Base-by-base conservation (phyloP, 139 green algal species). In the Coelastrella sp. region DNA sequence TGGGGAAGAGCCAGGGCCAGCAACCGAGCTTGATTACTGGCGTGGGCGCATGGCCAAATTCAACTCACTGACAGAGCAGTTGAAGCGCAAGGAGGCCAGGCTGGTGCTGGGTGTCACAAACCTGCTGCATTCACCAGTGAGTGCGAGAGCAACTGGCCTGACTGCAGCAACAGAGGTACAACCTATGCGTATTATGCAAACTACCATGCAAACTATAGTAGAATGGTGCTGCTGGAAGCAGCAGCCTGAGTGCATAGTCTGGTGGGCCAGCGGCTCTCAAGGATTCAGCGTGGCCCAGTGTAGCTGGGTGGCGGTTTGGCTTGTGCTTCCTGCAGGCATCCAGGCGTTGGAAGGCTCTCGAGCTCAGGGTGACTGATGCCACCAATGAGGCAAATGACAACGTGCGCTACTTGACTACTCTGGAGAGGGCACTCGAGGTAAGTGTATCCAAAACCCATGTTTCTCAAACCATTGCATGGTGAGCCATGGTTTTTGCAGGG, bases 341-440 rank as follows among this genome's bases (percentile, higher is more conserved):
- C 81, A 94, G 93, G 81, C 94, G 93, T n/a, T 99, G 97, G 97
- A 96, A 96, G 82, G 93, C 92, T n/a, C 91, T 98, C 16, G 96
- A 98, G 77, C 47, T 94, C 88, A 88, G 93, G 90, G 90, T 98
- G 64, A 97, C 96, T 16, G 97, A 99, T 85, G 97, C 95, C 1
- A 95, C 95, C 32, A 97, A 98, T n/a, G 97, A 99, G 93, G 95
- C 96, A 47, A 97, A 97, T 93, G 97, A 99, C 91, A 99, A 98
- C 57, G 95, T 99, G 68, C 98, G 98, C 93, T 99, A 98, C 94
- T 94, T 99, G 64, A 91, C 92, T 54, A 98, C 96, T 5, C 92
- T 99, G 91, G 96, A 98, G 92, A 96, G 96, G 91, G 94, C 92
- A 61, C 84, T 98, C 76, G 97, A 98, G 95, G 87, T 91, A 76